phyloP scores from a whole-genome alignment of 345 rosid species.

The Mangifera indica region DNA sequence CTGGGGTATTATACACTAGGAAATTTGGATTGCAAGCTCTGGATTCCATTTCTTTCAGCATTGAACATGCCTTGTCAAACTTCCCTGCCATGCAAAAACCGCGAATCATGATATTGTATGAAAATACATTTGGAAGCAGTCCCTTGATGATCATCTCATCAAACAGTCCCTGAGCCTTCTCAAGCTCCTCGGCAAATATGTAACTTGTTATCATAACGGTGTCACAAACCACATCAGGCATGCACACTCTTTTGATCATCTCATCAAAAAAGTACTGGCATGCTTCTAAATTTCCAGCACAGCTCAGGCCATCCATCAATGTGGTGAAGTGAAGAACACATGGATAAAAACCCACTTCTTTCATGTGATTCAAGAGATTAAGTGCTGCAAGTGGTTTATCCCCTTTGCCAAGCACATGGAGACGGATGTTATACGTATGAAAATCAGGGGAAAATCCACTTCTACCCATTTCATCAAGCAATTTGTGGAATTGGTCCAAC shows the following conservation, averaged over 20 bases:
- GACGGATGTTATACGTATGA: slow-evolving; percentile 78
- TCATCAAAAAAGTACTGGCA: slow-evolving; percentile 75
- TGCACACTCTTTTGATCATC: slow-evolving; percentile 61
- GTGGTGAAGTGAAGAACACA: slow-evolving; percentile 72
- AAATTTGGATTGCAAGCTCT: slow-evolving; percentile 87
- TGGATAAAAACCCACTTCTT: slow-evolving; percentile 63
- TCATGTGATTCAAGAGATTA: slow-evolving; percentile 77
- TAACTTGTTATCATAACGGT: slow-evolving; percentile 86
- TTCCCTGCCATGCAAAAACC: slow-evolving; percentile 74
- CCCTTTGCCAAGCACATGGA: slow-evolving; percentile 83
- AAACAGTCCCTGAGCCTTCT: slow-evolving; percentile 66
- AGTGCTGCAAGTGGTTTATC: slow-evolving; percentile 81
- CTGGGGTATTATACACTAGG: slow-evolving; percentile 78
- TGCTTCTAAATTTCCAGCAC: slow-evolving; percentile 79
- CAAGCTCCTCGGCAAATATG: slow-evolving; percentile 58
- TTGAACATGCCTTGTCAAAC: slow-evolving; percentile 65
- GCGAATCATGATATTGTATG: slow-evolving; percentile 84
- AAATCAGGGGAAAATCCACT: slow-evolving; percentile 65
- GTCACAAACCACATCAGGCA: slow-evolving; percentile 79
- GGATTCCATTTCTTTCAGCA: slow-evolving; percentile 80
- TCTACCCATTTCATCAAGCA: slow-evolving; percentile 77
- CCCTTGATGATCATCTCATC: slow-evolving; percentile 66
- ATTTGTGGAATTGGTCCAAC: slow-evolving; percentile 54
- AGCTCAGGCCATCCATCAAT: slow-evolving; percentile 84
- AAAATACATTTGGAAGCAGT: slow-evolving; percentile 74